Evolutionary conservation across 2,329 filamentous ascomycete genomes (phyloP).

Genomic region (Fusarium sp.): DNA sequence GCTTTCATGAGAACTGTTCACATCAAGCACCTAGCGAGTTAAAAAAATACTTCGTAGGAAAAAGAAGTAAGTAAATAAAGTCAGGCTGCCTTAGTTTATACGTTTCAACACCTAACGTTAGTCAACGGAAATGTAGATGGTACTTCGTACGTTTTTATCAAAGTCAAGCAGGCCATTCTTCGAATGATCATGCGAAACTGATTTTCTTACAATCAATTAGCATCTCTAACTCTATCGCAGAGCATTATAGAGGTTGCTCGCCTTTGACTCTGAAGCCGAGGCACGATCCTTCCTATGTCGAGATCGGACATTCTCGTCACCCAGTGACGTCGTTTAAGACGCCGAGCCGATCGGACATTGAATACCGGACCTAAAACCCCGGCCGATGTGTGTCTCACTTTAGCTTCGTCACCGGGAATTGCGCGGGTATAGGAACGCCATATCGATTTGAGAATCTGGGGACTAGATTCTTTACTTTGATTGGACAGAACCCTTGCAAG

Average conservation of each 20-base stretch:
- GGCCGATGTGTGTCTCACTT: not conserved
- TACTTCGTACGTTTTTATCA: too few relatives aligned
- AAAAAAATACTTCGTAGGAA: not conserved
- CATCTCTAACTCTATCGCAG: not conserved
- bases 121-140: too few relatives aligned
- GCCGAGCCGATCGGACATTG: not conserved
- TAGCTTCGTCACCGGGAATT: not conserved
- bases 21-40: not conserved
- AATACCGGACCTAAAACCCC: not conserved
- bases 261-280: not conserved
- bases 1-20: not conserved
- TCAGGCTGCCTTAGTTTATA: not conserved
- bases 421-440: not conserved
- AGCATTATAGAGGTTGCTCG: not conserved
- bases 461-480: not conserved
- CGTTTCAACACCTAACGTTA: too few relatives aligned
- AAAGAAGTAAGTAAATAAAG: not conserved
- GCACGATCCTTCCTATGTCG: not conserved
- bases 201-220: accelerated
- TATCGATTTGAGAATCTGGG: not conserved
- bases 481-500: not conserved
- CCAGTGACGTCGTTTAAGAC: not conserved
- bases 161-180: not conserved
- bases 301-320: not conserved
- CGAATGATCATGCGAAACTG: not conserved